Evolutionary conservation across 2,329 filamentous ascomycete genomes (phyloP).

Genomic region (Apiospora saccharicola): DNA sequence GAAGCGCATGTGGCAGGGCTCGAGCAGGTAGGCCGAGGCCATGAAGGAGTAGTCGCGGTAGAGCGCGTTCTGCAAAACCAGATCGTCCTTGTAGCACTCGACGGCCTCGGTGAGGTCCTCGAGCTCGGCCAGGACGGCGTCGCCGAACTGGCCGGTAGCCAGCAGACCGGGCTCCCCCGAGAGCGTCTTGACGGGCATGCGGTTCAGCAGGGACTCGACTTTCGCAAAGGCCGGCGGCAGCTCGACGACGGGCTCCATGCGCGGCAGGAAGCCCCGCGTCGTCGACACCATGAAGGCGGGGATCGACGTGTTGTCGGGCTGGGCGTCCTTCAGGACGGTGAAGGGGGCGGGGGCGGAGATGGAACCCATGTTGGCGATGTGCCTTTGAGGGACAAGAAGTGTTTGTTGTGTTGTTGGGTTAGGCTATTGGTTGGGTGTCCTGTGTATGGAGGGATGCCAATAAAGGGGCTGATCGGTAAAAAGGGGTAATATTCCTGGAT

Average conservation of each 20-base stretch:
- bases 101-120: constrained; percentile 79
- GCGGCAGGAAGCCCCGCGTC: constrained; percentile 76
- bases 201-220: constrained; percentile 62
- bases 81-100: constrained; percentile 75
- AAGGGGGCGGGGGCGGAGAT: constrained; percentile 49
- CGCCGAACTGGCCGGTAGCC: constrained; percentile 75
- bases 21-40: constrained; percentile 86
- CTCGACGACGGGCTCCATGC: constrained; percentile 65
- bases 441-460: constrained; percentile 47
- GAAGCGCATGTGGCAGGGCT: constrained; percentile 84
- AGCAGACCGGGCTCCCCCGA: constrained; percentile 81
- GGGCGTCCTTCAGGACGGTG: constrained; percentile 68
- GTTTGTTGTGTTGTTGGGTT: not conserved
- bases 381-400: not conserved
- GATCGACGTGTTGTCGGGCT: constrained; percentile 67
- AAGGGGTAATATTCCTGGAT: constrained; percentile 9
- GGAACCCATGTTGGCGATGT: not conserved
- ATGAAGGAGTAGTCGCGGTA: constrained; percentile 94
- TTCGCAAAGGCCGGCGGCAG: constrained; percentile 78
- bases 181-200: constrained; percentile 72
- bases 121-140: constrained; percentile 75
- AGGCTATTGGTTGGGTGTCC: not conserved
- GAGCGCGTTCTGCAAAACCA: constrained; percentile 82
- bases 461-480: not conserved
- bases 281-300: constrained; percentile 84